Base-by-base conservation (phyloP, 202 grass and related monocot genomes). In the Schoenoplectus tabernaemontani region DNA sequence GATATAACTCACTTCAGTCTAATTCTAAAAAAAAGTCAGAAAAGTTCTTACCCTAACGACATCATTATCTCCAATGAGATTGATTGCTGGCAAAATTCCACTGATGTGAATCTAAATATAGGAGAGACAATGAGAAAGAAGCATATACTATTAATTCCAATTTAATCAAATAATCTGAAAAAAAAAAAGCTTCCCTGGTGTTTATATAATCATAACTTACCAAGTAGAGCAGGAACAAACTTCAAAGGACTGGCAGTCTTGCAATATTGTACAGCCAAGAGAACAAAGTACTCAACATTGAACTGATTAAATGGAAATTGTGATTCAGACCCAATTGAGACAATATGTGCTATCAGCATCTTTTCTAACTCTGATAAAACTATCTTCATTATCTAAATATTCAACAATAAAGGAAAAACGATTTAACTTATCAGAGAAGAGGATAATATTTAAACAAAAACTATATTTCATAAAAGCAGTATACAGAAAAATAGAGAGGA, bases 321-420 rank as follows among this genome's bases (percentile, higher is more conserved):
- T 82, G 96, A 64, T 80, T 98, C 96, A 82, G 87, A 90, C 53
- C 96, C 96, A 92, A 98, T 98, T 38, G 96, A 95, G 32, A 98
- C 84, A 64, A 98, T 0, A 92, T 98, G 96, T 50, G 96, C 91
- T 63, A 88, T 86, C 59, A 83, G 88, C 96, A 98, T 98, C 83
- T 95, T 91, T 65, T 98, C 91, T 69, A 98, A 85, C 69, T 98
- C 96, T 82, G 96, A 91, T 77, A 98, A 89, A 83, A 88, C 82
- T 92, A 98, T 98, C 77, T 98, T 91, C 87, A 83, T 80, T 63
- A 87, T 88, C 96, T 98, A n/a, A n/a, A n/a, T n/a, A n/a, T n/a
- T n/a, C n/a, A n/a, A n/a, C 86, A 6, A 97, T 82, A 84, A 74
- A 87, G 78, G 13, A 65, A 33, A 83, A 59, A 83, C 61, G 42